phyloP scores from a whole-genome alignment of 2,329 filamentous ascomycete species.

The Diaporthe capsici region DNA sequence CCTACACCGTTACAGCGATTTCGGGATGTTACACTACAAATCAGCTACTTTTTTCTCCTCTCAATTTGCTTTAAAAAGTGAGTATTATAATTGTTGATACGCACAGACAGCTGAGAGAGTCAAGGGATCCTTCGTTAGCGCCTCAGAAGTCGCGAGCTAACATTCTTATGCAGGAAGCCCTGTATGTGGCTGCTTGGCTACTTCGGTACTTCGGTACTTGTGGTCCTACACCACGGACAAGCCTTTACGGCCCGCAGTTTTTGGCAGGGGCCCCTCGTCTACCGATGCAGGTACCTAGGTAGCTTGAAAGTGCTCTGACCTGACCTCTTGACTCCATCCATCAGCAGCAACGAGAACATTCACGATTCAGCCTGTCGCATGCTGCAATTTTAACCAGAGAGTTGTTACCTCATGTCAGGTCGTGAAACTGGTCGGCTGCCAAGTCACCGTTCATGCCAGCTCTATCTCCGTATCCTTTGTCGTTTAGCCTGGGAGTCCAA shows the following conservation, averaged over 20 bases:
- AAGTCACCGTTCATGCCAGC: not conserved
- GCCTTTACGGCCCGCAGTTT: not conserved
- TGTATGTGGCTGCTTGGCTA: not conserved
- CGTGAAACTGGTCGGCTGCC: not conserved
- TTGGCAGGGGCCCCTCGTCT: not conserved
- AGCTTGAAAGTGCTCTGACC: not conserved
- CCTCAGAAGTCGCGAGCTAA: too few relatives aligned
- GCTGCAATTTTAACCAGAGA: too few relatives aligned
- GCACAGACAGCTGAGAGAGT: too few relatives aligned
- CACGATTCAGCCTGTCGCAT: not conserved
- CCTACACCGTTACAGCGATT: too few relatives aligned
- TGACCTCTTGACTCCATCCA: not conserved
- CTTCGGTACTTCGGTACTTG: constrained; percentile 1
- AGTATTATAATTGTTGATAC: too few relatives aligned
- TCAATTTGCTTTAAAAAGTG: too few relatives aligned
- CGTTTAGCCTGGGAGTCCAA: not conserved
- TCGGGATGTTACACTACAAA: too few relatives aligned
- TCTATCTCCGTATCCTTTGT: not conserved
- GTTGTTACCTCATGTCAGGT: not conserved
- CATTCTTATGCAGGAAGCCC: too few relatives aligned
- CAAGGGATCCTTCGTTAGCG: too few relatives aligned
- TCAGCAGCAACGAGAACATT: not conserved
- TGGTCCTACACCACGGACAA: not conserved
- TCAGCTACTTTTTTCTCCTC: too few relatives aligned
- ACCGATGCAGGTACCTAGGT: too few relatives aligned